Evolutionary conservation across 176 grass and related monocot species (phyloP), one percentile per base, ranked within the genome.

Genomic region (Hsuehochloa calcarea): DNA sequence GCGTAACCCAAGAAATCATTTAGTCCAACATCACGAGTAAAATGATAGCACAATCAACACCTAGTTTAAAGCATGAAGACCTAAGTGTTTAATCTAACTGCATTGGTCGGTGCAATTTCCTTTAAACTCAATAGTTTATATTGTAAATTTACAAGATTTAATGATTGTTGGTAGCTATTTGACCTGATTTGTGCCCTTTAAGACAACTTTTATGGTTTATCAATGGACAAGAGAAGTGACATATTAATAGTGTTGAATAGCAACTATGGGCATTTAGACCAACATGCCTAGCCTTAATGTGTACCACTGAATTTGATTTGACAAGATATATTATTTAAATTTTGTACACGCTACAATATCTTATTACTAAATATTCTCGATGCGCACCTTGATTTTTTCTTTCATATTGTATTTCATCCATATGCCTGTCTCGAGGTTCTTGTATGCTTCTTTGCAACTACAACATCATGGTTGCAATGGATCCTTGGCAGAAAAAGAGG

Each of bases 401-500:
- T 34, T 46, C 20, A 80, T 39, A 85, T 9, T 79, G 45, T 60
- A 70, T 81, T 81, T 69, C 61, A 46, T 82, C 43, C 46, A 17
- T 51, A 69, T 22, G 43, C 29, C 14, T 65, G 8, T 31, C n/a
- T 6, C 26, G 37, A 45, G 58, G 22, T 75, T 83, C 8, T 86
- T 79, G 35, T 78, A 72, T 82, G 67, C 38, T 71, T 79, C 10
- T 65, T 85, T 70, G 66, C 43, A 82, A 41, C 40, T 25, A 74
- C 49, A 75, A 37, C 15, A 44, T 68, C 19, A 45, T 45, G 35
- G 50, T 80, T 80, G 56, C 37, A 62, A 68, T 87, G 44, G 47
- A 75, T 86, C 40, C 35, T 83, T 92, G 70, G 39, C 56, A 92
- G 96, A 67, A 98, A 98, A 89, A 79, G 96, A 89, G 96, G 96